Conservation (phyloP, 192 early-diverging fungal genomes). For the Irineochytrium annulatum region DNA sequence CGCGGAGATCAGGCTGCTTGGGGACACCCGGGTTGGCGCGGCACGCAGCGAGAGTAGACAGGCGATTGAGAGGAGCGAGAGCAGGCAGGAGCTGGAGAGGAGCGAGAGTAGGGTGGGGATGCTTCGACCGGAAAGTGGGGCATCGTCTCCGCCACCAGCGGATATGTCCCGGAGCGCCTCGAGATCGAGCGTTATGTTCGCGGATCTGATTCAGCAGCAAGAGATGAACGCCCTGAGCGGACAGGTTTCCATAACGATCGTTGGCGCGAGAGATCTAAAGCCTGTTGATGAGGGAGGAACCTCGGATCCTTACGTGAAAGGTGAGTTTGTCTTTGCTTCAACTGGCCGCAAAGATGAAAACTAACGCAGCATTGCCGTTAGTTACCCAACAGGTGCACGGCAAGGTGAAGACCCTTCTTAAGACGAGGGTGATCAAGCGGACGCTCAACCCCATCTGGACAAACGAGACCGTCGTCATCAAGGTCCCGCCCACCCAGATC, state of each 20-base stretch:
- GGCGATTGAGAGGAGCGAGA: too few species aligned
- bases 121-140: too few species aligned
- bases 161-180: too few species aligned
- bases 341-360: not conserved
- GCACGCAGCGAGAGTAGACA: too few species aligned
- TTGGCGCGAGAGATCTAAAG: conserved; percentile 47
- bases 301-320: conserved; percentile 69
- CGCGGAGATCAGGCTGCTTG: not conserved
- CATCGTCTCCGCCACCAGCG: too few species aligned
- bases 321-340: conserved; percentile 21
- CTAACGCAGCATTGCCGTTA: conserved; percentile 14
- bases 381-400: conserved; percentile 32
- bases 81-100: too few species aligned
- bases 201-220: too few species aligned
- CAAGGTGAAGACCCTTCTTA: conserved; percentile 58
- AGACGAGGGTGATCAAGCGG: conserved; percentile 70
- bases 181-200: too few species aligned
- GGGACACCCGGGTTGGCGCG: too few species aligned
- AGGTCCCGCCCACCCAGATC: conserved; percentile 36
- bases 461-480: conserved; percentile 33
- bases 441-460: conserved; percentile 61
- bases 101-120: too few species aligned
- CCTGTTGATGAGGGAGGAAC: conserved; percentile 56
- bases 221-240: too few species aligned
- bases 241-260: conserved; percentile 32